Conservation (phyloP, 345 rosid genomes). For the Theobroma cacao region DNA sequence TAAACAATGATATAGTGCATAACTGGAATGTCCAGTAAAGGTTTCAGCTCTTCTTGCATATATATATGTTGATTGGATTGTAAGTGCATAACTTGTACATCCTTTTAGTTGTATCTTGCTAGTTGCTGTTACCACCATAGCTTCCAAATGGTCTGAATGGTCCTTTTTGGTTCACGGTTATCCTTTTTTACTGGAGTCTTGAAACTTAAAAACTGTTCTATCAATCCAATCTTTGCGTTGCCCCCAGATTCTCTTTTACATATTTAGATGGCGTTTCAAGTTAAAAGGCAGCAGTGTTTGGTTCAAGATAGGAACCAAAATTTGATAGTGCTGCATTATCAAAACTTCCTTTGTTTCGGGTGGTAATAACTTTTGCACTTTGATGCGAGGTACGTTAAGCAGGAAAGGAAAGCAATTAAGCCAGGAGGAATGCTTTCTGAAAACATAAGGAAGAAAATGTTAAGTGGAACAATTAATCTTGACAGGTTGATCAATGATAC, state of each 20-base stretch:
- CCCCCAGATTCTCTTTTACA: background rate
- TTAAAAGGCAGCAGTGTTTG: background rate
- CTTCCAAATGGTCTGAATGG: background rate
- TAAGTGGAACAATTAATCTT: too few species aligned
- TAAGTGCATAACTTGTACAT: slow-evolving; percentile 7
- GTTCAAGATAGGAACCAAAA: background rate
- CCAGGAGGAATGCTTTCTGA: too few species aligned
- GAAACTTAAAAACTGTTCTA: background rate
- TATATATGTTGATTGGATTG: background rate
- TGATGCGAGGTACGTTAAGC: too few species aligned
- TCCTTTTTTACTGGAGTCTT: background rate
- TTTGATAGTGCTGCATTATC: background rate
- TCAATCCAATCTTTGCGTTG: background rate
- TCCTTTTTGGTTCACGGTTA: background rate
- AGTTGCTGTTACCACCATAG: background rate
- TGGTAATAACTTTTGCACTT: background rate
- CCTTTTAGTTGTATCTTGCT: background rate
- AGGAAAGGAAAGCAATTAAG: too few species aligned
- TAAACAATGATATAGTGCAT: slow-evolving; percentile 22
- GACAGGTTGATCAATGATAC: too few species aligned
- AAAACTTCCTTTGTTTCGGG: background rate
- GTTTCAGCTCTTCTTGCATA: background rate
- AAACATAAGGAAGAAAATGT: too few species aligned
- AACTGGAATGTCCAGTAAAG: background rate
- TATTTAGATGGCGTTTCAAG: background rate